Conservation (phyloP, 2,329 filamentous ascomycete species). For the Helotiales sp. region DNA sequence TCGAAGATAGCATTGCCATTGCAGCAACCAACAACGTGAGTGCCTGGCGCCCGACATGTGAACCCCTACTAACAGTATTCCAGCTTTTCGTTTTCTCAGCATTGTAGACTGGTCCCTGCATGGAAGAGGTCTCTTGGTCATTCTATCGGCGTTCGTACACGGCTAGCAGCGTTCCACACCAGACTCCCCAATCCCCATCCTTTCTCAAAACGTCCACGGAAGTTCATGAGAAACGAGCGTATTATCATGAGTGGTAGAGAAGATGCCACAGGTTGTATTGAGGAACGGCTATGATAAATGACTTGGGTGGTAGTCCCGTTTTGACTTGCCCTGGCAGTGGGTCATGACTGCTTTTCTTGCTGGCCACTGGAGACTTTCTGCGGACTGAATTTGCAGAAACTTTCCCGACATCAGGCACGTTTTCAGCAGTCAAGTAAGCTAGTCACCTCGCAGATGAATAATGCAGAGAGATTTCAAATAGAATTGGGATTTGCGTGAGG, state of each 20-base stretch:
- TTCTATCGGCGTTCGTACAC: slow-evolving; percentile 42
- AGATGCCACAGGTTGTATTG: slow-evolving; percentile 29
- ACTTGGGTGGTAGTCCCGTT: slow-evolving; percentile 31
- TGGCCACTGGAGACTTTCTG: slow-evolving; percentile 23
- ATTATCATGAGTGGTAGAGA: slow-evolving; percentile 35
- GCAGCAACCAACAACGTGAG: slow-evolving; percentile 99
- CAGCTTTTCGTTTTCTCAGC: slow-evolving; percentile 81
- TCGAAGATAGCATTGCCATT: slow-evolving; percentile 99
- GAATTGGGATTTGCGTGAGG: neutral
- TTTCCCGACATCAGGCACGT: slow-evolving; percentile 32
- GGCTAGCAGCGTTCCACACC: slow-evolving; percentile 32
- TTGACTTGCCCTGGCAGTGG: slow-evolving; percentile 26
- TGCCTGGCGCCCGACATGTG: slow-evolving; percentile 28
- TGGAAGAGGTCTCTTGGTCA: slow-evolving; percentile 40
- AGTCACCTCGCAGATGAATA: slow-evolving; percentile 42
- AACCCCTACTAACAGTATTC: slow-evolving; percentile 23
- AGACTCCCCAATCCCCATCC: slow-evolving; percentile 33
- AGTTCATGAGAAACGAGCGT: slow-evolving; percentile 37
- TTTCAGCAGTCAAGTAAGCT: slow-evolving; percentile 39
- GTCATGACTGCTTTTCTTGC: slow-evolving; percentile 28
- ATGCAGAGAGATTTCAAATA: slow-evolving; percentile 39
- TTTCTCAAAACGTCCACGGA: slow-evolving; percentile 31
- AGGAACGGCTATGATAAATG: slow-evolving; percentile 26
- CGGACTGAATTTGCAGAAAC: slow-evolving; percentile 22
- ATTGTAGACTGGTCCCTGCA: slow-evolving; percentile 55